phyloP scores from a whole-genome alignment of 345 rosid species.

The Noccaea caerulescens region DNA sequence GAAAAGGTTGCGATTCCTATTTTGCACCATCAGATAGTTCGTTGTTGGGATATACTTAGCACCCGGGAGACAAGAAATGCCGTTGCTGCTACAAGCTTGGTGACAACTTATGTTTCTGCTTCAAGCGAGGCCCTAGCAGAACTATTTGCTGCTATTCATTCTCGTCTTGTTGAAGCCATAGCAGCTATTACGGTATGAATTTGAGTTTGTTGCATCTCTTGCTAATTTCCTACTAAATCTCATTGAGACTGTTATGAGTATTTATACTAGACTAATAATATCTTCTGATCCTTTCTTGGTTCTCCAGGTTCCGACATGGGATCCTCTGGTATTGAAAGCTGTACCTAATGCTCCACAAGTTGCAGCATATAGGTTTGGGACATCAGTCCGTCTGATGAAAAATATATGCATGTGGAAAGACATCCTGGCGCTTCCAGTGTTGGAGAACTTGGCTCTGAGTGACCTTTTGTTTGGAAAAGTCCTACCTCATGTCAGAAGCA shows the following conservation, averaged over 20 bases:
- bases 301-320: conserved; percentile 88
- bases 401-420: conserved; percentile 94
- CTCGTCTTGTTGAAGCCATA: conserved; percentile 81
- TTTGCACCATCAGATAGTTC: conserved; percentile 78
- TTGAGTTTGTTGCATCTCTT: conserved; percentile 32
- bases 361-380: conserved; percentile 88
- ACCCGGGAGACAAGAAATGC: conserved; percentile 73
- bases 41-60: conserved; percentile 94
- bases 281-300: conserved; percentile 30
- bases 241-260: conserved; percentile 7
- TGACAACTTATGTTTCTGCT: conserved; percentile 72
- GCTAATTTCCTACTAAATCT: conserved; percentile 11
- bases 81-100: conserved; percentile 83
- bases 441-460: conserved; percentile 83
- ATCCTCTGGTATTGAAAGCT: conserved; percentile 72
- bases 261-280: conserved; percentile 14
- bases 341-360: conserved; percentile 82
- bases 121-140: conserved; percentile 74
- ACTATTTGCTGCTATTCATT: conserved; percentile 59
- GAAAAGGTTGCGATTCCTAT: conserved; percentile 88
- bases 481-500: conserved; percentile 82
- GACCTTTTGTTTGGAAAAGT: conserved; percentile 81
- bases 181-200: conserved; percentile 55
- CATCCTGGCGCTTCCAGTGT: conserved; percentile 71
- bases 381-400: conserved; percentile 82